Evolutionary conservation across 2,329 filamentous ascomycete species (phyloP), one percentile per base, ranked within the genome.

Genomic region (Sarocladium brachiariae): DNA sequence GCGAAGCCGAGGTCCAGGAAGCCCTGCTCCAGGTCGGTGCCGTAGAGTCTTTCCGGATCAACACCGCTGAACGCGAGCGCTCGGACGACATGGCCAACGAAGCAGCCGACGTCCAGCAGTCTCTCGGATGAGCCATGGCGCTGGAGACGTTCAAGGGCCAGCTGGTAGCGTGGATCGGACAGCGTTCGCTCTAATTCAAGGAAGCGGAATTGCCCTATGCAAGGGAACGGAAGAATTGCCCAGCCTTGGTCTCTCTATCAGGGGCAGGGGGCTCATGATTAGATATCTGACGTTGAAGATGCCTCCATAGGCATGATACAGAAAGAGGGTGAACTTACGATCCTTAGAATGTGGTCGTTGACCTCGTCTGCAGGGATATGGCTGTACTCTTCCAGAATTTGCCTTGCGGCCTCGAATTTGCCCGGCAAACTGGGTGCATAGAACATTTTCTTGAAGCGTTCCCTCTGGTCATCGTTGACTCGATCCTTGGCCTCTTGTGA

Each of bases 1-100:
- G 84, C 78, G 61, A 83, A 81, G 24, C 80, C 80, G 16, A 78
- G 62, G 8, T 78, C 69, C 47, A 81, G 69, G 55, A 81, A 78
- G 14, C 65, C 65, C 18, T 67, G 56, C 38, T 74, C 68, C 2
- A 78, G 54, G 54, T 81, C 77, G 3, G 69, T 66, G n/a, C 74
- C 77, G 52, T 72, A 72, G 14, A 81, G 61, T 39, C 72, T 70
- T 14, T 65, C 59, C 4, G 70, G 64, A 18, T 71, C 63, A 7
- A 76, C 76, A 18, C 77, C 78, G 51, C 78, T 74, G 49, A 65
- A 63, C 11, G 70, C 66, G 25, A 77, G 69, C 56, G 75, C 70
- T 16, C 75, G 70, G 25, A 77, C 62, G 9, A 72, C 65, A 55
- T 77, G 74, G n/a, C 74, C 75, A 33, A 78, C 64, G 51, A 74